These are phyloP conservation scores for Narthecium ossifragum DNA, from an alignment of 106 monocot species.

Conservation along the genomic window DNA sequence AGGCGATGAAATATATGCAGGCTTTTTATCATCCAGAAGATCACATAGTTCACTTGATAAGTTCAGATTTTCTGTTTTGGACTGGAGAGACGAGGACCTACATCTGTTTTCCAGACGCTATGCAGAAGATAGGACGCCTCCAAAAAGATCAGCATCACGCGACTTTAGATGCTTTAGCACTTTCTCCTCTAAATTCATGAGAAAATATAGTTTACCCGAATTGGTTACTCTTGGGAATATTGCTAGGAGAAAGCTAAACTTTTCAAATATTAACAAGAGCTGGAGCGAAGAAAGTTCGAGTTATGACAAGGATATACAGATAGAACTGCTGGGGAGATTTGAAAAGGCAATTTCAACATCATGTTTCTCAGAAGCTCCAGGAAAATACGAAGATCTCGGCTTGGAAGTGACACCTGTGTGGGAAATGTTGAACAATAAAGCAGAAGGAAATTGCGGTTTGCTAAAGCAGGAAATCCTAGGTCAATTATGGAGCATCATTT, in stretches of 20 bases:
- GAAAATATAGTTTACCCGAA: constrained; percentile 45
- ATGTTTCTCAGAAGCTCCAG: constrained; percentile 38
- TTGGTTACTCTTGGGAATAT: constrained; percentile 44
- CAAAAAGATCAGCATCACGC: constrained; percentile 32
- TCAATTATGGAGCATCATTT: constrained; percentile 63
- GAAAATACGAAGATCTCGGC: constrained; percentile 34
- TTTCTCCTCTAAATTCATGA: constrained; percentile 52
- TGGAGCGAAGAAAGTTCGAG: constrained; percentile 47
- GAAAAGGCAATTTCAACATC: constrained; percentile 63
- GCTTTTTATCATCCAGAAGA: constrained; percentile 25
- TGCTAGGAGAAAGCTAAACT: constrained; percentile 40
- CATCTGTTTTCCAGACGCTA: constrained; percentile 28
- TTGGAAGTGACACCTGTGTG: constrained; percentile 55
- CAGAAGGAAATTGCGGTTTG: constrained; percentile 37
- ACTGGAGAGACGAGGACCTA: constrained; percentile 31
- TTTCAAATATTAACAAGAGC: constrained; percentile 42
- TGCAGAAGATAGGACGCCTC: constrained; percentile 25
- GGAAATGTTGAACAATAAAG: constrained; percentile 55
- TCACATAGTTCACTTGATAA: constrained; percentile 31
- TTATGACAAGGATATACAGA: constrained; percentile 36
- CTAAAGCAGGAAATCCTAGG: constrained; percentile 62
- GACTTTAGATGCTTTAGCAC: constrained; percentile 72
- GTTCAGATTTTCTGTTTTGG: constrained; percentile 38
- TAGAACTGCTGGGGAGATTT: constrained; percentile 50
- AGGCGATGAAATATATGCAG: constrained; percentile 13